phyloP scores from a whole-genome alignment of 1,139 yeast species.

The Sugiyamaella xylanicola region DNA sequence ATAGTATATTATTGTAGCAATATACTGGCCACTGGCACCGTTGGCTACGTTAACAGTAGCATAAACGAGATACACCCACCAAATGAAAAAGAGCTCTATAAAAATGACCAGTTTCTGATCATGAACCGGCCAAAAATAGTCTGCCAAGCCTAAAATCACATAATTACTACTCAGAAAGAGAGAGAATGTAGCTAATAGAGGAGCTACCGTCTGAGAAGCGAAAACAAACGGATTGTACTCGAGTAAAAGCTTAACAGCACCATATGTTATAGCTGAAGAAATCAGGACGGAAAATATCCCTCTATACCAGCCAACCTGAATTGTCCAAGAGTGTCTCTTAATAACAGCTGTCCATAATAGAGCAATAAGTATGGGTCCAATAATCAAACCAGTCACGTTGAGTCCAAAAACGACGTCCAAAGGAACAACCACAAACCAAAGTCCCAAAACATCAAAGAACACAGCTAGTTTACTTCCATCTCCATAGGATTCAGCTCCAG shows the following conservation, averaged over 20 bases:
- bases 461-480: constrained; percentile 49
- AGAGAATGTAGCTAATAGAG: constrained; percentile 50
- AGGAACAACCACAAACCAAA: constrained; percentile 56
- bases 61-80: constrained; percentile 60
- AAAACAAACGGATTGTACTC: constrained; percentile 57
- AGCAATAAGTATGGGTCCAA: constrained; percentile 57
- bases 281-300: constrained; percentile 58
- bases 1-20: constrained; percentile 53
- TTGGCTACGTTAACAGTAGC: constrained; percentile 51
- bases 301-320: constrained; percentile 51
- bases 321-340: constrained; percentile 41
- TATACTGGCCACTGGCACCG: constrained; percentile 62
- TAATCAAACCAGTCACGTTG: constrained; percentile 54
- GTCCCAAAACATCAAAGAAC: constrained; percentile 63
- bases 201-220: constrained; percentile 57
- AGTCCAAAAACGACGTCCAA: constrained; percentile 49
- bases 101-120: constrained; percentile 72
- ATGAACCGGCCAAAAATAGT: constrained; percentile 58
- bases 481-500: constrained; percentile 43
- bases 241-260: constrained; percentile 45
- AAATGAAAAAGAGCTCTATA: constrained; percentile 56
- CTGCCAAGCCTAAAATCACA: constrained; percentile 54
- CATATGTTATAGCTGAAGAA: constrained; percentile 47
- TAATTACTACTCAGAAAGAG: constrained; percentile 59
- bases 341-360: constrained; percentile 52